phyloP scores from a whole-genome alignment of 2,329 filamentous ascomycete species.

The Trichophyton equinum region DNA sequence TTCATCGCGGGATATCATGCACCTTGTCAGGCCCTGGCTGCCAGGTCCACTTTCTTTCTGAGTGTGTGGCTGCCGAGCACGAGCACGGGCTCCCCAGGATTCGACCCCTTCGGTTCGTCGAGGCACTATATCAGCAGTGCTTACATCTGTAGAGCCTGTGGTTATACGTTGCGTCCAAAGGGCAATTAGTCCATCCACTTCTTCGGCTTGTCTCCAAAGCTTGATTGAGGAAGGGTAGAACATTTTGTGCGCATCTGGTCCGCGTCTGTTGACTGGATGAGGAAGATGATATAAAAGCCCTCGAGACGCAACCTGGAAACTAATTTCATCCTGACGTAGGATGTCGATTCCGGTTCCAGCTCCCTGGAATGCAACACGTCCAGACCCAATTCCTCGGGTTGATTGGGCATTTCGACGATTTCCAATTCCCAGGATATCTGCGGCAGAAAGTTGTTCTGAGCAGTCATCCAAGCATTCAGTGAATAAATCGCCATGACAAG shows the following conservation, averaged over 20 bases:
- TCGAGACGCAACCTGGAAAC: conserved; percentile 79
- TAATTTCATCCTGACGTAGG: conserved; percentile 83
- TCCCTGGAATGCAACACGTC: conserved; percentile 35
- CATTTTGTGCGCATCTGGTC: conserved; percentile 66
- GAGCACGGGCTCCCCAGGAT: conserved; percentile 21
- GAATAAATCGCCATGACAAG: conserved; percentile 55
- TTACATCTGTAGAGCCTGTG: conserved; percentile 33
- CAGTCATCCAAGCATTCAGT: conserved; percentile 74
- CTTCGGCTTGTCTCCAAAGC: conserved; percentile 71
- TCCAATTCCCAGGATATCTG: conserved; percentile 69
- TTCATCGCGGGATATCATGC: conserved; percentile 27
- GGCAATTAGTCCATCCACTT: conserved; percentile 56
- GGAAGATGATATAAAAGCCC: conserved; percentile 78
- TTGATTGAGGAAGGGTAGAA: conserved; percentile 79
- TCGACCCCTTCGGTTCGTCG: conserved; percentile 21
- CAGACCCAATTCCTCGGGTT: conserved; percentile 39
- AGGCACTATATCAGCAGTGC: conserved; percentile 13
- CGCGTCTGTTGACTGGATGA: conserved; percentile 59
- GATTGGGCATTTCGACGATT: conserved; percentile 28
- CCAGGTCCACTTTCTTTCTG: background rate
- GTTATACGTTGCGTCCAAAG: conserved; percentile 28
- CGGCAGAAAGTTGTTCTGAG: conserved; percentile 73
- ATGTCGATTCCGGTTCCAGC: conserved; percentile 54
- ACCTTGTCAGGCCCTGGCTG: conserved; percentile 11
- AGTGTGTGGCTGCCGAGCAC: background rate